These are phyloP conservation scores for Glebionis coronaria DNA, from an alignment of 129 eudicot species.

Conservation along the genomic window DNA sequence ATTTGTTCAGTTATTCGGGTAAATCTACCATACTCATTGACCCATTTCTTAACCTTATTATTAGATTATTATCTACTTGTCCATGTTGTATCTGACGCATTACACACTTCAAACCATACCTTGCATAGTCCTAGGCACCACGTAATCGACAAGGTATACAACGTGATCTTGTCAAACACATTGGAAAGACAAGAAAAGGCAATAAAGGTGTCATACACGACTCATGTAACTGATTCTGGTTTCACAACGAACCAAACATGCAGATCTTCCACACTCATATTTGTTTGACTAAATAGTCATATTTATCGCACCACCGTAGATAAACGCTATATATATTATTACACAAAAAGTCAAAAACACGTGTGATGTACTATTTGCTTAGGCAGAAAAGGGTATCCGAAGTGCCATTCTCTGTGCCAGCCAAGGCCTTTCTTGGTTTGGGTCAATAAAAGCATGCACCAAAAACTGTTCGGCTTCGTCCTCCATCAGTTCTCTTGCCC, in stretches of 20 bases:
- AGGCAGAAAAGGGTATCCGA: conserved; percentile 77
- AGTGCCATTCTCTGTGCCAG: conserved; percentile 72
- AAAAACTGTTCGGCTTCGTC: conserved; percentile 80
- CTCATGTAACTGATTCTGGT: neutral
- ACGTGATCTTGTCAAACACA: neutral
- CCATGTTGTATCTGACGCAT: too few species aligned
- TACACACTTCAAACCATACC: too few species aligned
- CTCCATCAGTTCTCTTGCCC: conserved; percentile 85
- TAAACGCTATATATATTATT: neutral
- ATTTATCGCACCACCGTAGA: neutral
- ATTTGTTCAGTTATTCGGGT: too few species aligned
- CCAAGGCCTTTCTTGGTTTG: conserved; percentile 78
- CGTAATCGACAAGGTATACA: neutral
- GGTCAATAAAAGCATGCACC: conserved; percentile 70
- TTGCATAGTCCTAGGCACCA: too few species aligned
- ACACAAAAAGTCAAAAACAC: conserved; percentile 14
- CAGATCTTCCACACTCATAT: neutral
- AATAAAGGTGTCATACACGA: neutral
- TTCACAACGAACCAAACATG: neutral
- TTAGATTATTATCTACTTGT: too few species aligned
- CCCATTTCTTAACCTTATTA: too few species aligned
- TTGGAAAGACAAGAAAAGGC: neutral
- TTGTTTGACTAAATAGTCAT: neutral
- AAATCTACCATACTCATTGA: too few species aligned
- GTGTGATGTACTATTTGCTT: neutral